Evolutionary conservation across 2,329 filamentous ascomycete genomes (phyloP).

Genomic region (Penicillium sp.): DNA sequence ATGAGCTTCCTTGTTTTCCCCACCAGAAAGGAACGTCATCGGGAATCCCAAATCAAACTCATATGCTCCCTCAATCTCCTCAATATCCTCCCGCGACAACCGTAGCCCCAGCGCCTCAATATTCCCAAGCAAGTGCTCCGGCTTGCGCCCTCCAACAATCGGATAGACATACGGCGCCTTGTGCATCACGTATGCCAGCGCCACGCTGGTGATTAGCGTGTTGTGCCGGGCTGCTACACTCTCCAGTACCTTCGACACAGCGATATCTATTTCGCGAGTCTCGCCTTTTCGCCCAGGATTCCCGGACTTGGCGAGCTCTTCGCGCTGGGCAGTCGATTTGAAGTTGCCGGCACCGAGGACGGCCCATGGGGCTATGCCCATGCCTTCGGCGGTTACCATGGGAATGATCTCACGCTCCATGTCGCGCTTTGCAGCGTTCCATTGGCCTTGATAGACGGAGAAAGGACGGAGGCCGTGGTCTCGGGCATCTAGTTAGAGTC

Average conservation of each 20-base stretch:
- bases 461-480: slow-evolving; percentile 66
- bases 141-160: slow-evolving; percentile 50
- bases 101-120: slow-evolving; percentile 51
- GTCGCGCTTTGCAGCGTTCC: slow-evolving; percentile 58
- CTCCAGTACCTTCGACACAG: slow-evolving; percentile 21
- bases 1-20: slow-evolving; percentile 13
- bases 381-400: slow-evolving; percentile 58
- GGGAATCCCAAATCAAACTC: slow-evolving; percentile 48
- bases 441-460: slow-evolving; percentile 62
- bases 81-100: slow-evolving; percentile 48
- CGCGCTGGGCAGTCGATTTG: slow-evolving; percentile 36
- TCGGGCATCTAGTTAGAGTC: slow-evolving; percentile 50
- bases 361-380: slow-evolving; percentile 56
- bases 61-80: slow-evolving; percentile 49
- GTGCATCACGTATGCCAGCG: slow-evolving; percentile 50
- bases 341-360: slow-evolving; percentile 49
- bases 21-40: slow-evolving; percentile 13
- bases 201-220: slow-evolving; percentile 25
- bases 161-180: slow-evolving; percentile 53
- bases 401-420: slow-evolving; percentile 65
- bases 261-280: slow-evolving; percentile 15
- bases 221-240: slow-evolving; percentile 13
- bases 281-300: slow-evolving; percentile 23
- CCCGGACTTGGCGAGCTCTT: slow-evolving; percentile 29
- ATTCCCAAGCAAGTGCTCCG: slow-evolving; percentile 52